Percentiles rank a stretch among this genome's conserved stretches.
These are phyloP conservation scores for Myriosclerotinia curreyana DNA, from an alignment of 2,329 filamentous ascomycete species.

Conservation along the genomic window DNA sequence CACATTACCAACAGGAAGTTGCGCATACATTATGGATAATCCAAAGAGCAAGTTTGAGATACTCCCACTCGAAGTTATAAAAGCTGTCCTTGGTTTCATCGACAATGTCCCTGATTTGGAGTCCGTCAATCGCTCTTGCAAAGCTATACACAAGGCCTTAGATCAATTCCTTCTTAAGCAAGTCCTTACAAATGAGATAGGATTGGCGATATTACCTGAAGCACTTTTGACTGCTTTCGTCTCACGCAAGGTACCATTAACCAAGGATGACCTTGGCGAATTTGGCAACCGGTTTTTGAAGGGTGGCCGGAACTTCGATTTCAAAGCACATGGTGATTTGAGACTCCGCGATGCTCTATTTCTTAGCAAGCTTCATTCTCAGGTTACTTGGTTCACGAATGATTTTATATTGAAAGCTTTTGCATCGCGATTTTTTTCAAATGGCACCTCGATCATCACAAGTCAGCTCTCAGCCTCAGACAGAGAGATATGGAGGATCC, in stretches of 20 bases:
- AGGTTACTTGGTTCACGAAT: slow-evolving; percentile 16
- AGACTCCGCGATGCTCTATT: slow-evolving; percentile 7
- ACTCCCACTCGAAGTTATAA: slow-evolving; percentile 20
- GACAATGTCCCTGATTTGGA: slow-evolving; percentile 4
- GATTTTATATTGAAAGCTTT: slow-evolving; percentile 12
- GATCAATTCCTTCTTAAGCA: slow-evolving; percentile 16
- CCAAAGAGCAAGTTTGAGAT: not conserved
- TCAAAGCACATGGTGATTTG: not conserved
- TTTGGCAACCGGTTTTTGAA: not conserved
- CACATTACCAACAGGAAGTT: too few relatives aligned
- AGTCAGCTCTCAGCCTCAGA: not conserved
- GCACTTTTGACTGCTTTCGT: slow-evolving; percentile 3
- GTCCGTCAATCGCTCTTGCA: slow-evolving; percentile 14
- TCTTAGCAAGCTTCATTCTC: slow-evolving; percentile 18
- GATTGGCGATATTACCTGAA: slow-evolving; percentile 22
- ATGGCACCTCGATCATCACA: not conserved
- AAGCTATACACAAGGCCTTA: slow-evolving; percentile 17
- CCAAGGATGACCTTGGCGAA: not conserved
- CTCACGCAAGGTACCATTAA: not conserved
- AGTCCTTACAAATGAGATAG: slow-evolving; percentile 20
- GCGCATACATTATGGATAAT: not conserved
- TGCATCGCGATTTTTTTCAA: not conserved
- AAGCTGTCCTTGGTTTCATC: slow-evolving; percentile 15
- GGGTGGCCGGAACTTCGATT: not conserved
- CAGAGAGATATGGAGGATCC: slow-evolving; percentile 14